Evolutionary conservation across 306 rosid genomes (phyloP), one percentile per base, ranked within the genome.

Genomic region (Sicyos edulis): DNA sequence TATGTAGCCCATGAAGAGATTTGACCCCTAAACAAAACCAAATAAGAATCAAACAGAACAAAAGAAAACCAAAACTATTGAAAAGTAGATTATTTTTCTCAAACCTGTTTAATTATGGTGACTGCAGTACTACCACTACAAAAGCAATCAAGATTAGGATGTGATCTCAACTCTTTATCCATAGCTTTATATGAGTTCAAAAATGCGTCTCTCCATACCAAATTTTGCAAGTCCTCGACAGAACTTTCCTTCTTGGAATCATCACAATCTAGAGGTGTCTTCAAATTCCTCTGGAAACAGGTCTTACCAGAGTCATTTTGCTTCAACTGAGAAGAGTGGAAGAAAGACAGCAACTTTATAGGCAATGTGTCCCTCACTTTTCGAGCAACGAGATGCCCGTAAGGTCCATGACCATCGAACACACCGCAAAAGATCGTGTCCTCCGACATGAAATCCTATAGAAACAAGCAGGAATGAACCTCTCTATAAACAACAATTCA

Each of bases 81-180:
- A 3, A 45, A 73, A 67, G 32, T 26, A 26, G 21, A 68, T 17
- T 59, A 19, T 44, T 54, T 24, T 76, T 61, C 71, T 78, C 49
- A 7, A 73, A 92, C 98, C 87, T 93, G 98, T 84, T 91, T 93
- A 75, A 93, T 88, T 34, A 93, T 51, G 52, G 92, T 87, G 37
- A 93, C 88, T 45, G 97, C 85, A 7, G 99, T 93, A 79, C 97
- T 93, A 32, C 99, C 99, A 81, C 99, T 93, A 58, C 97, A 93
- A 76, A 91, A 93, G 82, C 97, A 91, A 62, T 91, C 96, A 83
- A 93, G 75, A 80, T 87, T 93, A 16, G 95, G 92, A 79, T 93
- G 92, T 63, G 96, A 88, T 86, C 83, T 89, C 76, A 93, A 80
- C 82, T 93, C 99, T 81, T 87, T 91, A 79, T 93, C 99, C 96